A percentile compares a stretch with the other conserved stretches of the same genome.
These are phyloP conservation scores for Plasmodium coatneyi DNA, from an alignment of 169 alveolate species.

Conservation along the genomic window DNA sequence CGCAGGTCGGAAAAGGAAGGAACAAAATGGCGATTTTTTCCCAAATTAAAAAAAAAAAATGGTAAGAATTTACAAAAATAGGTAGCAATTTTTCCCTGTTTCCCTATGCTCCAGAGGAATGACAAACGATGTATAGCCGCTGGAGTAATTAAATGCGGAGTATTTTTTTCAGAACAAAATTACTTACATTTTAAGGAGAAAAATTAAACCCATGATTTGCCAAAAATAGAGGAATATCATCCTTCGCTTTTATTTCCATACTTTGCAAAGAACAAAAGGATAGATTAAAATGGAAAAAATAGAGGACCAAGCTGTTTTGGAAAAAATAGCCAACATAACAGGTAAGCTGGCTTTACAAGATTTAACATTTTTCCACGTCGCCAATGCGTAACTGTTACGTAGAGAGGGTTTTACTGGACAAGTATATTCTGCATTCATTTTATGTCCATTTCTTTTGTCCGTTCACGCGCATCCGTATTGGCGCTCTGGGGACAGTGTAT, in stretches of 20 bases:
- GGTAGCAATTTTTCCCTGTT: background rate
- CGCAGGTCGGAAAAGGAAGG: background rate
- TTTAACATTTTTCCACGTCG: background rate
- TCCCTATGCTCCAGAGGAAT: background rate
- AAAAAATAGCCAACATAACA: constrained; percentile 43
- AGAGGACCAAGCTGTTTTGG: constrained; percentile 23
- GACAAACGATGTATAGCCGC: background rate
- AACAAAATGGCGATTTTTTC: background rate
- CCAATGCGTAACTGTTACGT: background rate
- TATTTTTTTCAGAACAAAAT: background rate
- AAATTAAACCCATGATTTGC: background rate
- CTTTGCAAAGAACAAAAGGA: background rate
- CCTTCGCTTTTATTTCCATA: background rate
- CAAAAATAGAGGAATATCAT: background rate
- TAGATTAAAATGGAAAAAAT: constrained; percentile 34
- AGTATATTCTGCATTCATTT: background rate
- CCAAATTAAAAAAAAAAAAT: background rate
- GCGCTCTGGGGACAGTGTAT: background rate
- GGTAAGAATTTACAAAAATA: background rate
- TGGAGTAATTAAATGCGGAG: background rate
- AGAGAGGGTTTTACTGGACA: background rate
- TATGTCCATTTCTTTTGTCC: background rate
- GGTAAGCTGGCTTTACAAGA: background rate
- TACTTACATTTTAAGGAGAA: background rate
- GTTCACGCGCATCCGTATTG: background rate